Base-by-base conservation (phyloP, 2,329 filamentous ascomycete genomes). In the Metarhizium humberi region DNA sequence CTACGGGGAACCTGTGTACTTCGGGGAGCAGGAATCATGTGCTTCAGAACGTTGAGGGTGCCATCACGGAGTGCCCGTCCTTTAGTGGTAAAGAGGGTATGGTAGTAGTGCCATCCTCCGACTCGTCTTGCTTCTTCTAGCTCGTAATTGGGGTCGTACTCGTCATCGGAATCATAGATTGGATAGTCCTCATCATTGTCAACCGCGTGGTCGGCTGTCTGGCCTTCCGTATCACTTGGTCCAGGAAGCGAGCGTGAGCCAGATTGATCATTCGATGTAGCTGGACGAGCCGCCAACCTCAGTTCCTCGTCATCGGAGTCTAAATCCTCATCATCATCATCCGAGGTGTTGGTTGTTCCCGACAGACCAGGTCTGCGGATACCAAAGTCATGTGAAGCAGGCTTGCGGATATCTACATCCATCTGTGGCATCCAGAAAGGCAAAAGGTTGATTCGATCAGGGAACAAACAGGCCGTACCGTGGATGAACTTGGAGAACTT, bases 401-500 rank as follows among this genome's bases (percentile, higher is more conserved):
- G 91, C 72, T 99, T 99, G 62, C 92, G 88, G 64, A 99, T 99
- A 66, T 99, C 94, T 29, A 95, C 85, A 62, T 95, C 86, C 94
- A 99, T 99, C 73, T 99, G 94, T 1, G 94, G 94, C 78, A 92
- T 89, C 94, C 94, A 99, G 77, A 90, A 99, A 0, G 94, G 94
- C 6, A 99, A 78, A 13, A 99, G 79, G 50, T 96, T 78, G 71
- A 99, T 99, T 55, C 88, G 84, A 48, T 85, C 81, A 0, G 92
- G 92, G 70, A 96, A 95, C 49, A 99, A 74, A 11, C 84, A 88
- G 10, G 92, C 92, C 2, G 87, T 91, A 57, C 94, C 94, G 70
- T 99, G 94, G 56, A 99, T 97, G 70, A 97, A 99, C 74, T 99
- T 99, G 66, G 91, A 96, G 73, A 97, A 99, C 69, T 99, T 99